phyloP scores from a whole-genome alignment of 2,329 filamentous ascomycete species.

The Didymella pomorum region DNA sequence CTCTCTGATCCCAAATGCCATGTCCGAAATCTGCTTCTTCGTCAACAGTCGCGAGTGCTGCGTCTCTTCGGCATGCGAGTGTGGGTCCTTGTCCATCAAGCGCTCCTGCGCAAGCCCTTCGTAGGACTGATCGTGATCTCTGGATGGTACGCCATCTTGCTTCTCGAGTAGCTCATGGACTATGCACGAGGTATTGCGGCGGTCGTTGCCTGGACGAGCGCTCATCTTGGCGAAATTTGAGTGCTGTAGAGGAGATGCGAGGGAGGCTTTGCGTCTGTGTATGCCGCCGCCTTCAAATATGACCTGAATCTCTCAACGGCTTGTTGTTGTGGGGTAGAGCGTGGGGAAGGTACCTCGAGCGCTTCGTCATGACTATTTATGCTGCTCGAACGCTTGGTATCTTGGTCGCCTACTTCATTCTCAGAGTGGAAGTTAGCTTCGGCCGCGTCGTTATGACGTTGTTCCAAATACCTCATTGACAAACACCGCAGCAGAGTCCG shows the following conservation, averaged over 20 bases:
- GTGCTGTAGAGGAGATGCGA: slow-evolving; percentile 54
- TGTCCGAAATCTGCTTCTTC: slow-evolving; percentile 93
- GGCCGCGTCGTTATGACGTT: slow-evolving; percentile 31
- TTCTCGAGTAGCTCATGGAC: slow-evolving; percentile 67
- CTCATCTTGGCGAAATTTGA: slow-evolving; percentile 20
- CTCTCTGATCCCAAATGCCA: slow-evolving; percentile 95
- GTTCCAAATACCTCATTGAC: slow-evolving; percentile 37
- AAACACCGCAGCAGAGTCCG: slow-evolving; percentile 18
- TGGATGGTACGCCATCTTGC: slow-evolving; percentile 45
- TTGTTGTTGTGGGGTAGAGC: neutral
- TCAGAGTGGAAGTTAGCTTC: slow-evolving; percentile 49
- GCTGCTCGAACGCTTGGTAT: slow-evolving; percentile 38
- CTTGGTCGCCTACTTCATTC: slow-evolving; percentile 39
- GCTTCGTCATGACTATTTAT: slow-evolving; percentile 50
- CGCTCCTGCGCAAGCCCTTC: slow-evolving; percentile 47
- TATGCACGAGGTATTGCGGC: slow-evolving; percentile 64
- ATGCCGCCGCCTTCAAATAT: slow-evolving; percentile 62
- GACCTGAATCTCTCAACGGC: slow-evolving; percentile 55
- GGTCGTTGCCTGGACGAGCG: slow-evolving; percentile 47
- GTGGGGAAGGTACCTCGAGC: slow-evolving; percentile 49
- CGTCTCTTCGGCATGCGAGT: slow-evolving; percentile 44
- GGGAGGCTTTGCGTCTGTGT: slow-evolving; percentile 67
- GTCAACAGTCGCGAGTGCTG: slow-evolving; percentile 80
- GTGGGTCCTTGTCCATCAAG: slow-evolving; percentile 55
- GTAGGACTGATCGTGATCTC: slow-evolving; percentile 39